Conservation (phyloP, 169 alveolate genomes). For the Babesia sp. region DNA sequence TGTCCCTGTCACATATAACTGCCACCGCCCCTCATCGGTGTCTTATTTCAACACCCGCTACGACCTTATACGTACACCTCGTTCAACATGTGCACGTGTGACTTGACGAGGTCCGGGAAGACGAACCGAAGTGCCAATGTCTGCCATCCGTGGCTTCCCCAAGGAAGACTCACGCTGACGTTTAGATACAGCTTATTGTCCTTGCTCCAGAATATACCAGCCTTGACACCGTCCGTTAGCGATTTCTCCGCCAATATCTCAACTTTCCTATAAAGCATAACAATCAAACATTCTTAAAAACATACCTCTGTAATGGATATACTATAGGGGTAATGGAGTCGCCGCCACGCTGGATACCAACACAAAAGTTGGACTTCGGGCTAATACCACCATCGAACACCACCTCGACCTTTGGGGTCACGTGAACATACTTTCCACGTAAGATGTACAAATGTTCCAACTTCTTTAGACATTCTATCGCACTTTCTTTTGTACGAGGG, state of each 20-base stretch:
- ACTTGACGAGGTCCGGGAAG: constrained; percentile 39
- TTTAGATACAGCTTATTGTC: constrained; percentile 39
- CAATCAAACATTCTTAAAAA: background rate
- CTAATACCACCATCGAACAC: constrained; percentile 15
- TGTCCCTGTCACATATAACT: no score
- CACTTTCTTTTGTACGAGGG: constrained; percentile 11
- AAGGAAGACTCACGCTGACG: constrained; percentile 26
- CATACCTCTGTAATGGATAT: constrained; percentile 40
- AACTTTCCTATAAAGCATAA: constrained; percentile 19
- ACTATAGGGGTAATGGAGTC: constrained; percentile 52
- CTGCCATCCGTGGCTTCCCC: constrained; percentile 61
- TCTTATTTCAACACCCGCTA: background rate
- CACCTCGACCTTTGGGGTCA: constrained; percentile 56
- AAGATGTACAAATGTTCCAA: constrained; percentile 38
- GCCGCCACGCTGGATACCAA: constrained; percentile 27
- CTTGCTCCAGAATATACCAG: constrained; percentile 43
- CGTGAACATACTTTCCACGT: constrained; percentile 37
- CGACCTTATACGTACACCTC: constrained; percentile 17
- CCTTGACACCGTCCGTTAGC: constrained; percentile 56
- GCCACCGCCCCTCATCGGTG: no score
- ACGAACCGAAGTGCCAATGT: constrained; percentile 55
- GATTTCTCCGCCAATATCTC: constrained; percentile 50
- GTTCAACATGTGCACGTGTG: constrained; percentile 42
- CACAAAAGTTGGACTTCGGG: constrained; percentile 38
- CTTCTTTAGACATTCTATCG: constrained; percentile 35